These are phyloP conservation scores for Allantophomopsis cytisporea DNA, from an alignment of 2,329 filamentous ascomycete species.

Conservation along the genomic window DNA sequence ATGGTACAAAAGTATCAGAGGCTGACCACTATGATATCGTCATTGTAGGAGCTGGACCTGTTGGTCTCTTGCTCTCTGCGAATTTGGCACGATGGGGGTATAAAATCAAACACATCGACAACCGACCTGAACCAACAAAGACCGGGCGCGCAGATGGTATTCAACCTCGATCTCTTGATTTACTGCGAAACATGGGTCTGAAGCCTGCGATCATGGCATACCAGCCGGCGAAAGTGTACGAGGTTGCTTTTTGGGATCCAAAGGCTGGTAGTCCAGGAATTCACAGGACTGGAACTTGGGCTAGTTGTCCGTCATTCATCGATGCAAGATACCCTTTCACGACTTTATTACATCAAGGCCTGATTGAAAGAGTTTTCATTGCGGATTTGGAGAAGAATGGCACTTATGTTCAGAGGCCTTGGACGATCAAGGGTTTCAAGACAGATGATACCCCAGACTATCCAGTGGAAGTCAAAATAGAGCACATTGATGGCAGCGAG, in stretches of 20 bases:
- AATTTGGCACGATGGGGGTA: slow-evolving; percentile 88
- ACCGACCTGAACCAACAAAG: slow-evolving; percentile 69
- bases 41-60: slow-evolving; percentile 80
- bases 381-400: slow-evolving; percentile 49
- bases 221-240: slow-evolving; percentile 74
- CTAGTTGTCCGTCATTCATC: slow-evolving; percentile 76
- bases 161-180: slow-evolving; percentile 76
- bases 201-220: slow-evolving; percentile 82
- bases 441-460: slow-evolving; percentile 39
- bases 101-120: slow-evolving; percentile 90
- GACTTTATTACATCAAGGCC: slow-evolving; percentile 56
- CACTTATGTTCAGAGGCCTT: slow-evolving; percentile 46
- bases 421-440: slow-evolving; percentile 47
- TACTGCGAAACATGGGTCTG: slow-evolving; percentile 79
- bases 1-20: too few species aligned
- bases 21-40: slow-evolving; percentile 46
- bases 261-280: slow-evolving; percentile 40
- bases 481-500: slow-evolving; percentile 61
- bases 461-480: slow-evolving; percentile 66
- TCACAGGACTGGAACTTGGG: slow-evolving; percentile 60
- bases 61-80: slow-evolving; percentile 76
- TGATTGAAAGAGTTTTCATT: slow-evolving; percentile 59
- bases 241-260: slow-evolving; percentile 63
- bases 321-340: slow-evolving; percentile 60
- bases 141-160: slow-evolving; percentile 88